Evolutionary conservation across 768 basidiomycete genomes (phyloP), one percentile per base, ranked within the genome.

Genomic region (Termitomyces sp.): DNA sequence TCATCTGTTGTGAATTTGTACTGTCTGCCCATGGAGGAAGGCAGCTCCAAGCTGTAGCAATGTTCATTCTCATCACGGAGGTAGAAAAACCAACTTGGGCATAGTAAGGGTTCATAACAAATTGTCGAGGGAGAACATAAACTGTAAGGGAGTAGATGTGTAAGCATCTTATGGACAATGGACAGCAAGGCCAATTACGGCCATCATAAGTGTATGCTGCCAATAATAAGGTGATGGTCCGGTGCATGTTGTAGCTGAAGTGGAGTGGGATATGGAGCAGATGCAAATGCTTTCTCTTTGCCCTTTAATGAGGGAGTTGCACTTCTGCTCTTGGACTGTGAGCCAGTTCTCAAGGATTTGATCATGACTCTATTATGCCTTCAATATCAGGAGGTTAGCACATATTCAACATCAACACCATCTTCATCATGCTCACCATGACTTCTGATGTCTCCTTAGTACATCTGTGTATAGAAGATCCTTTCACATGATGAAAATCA

Each of bases 381-480:
- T 60, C 62, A 62, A 55, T 63, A 36, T 46, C 45, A 32, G 16
- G 35, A 53, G 22, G 44, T 50, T 36, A 35, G 45, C 15, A 33
- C 7, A 2, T 15, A 16, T n/a, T 51, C 9, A 45, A 11, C 15
- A 32, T 15, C 16, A 12, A 39, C n/a, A 28, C 22, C 16, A 39
- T 9, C 15, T 20, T 18, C 6, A 35, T 60, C 58, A 59, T 53
- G 61, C 54, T 63, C 63, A 88, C 90, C 89, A 83, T 63, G 90
- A 90, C 67, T 90, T 90, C 74, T 91, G 88, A 70, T 92, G 90
- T 67, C 90, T 79, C 48, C 87, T 79, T n/a, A 90, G 78, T 20
- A 90, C 90, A 73, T 92, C 90, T n/a, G 89, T 88, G 90, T 92
- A 66, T 62, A 55, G 48, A 57, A 33, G 15, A 66, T 74, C 56